Base-by-base conservation (phyloP, 2,329 filamentous ascomycete genomes). In the Aspergillus luchuensis region DNA sequence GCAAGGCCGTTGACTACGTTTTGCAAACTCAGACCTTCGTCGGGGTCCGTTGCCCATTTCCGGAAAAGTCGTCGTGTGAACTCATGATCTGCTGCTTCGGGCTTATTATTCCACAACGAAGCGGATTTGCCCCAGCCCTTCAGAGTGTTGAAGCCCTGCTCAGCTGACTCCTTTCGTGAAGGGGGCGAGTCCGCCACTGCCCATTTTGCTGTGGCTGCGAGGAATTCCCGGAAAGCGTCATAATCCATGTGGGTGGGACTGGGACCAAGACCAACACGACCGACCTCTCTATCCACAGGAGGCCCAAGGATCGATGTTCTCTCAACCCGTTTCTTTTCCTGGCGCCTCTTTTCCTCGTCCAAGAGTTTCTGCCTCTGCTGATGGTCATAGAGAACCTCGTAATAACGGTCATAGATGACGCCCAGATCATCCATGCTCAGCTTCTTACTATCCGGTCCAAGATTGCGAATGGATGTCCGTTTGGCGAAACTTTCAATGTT, bases 401-500 rank as follows among this genome's bases (percentile, higher is more conserved):
- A 98, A 77, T 98, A 99, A 45, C 91, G 87, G 76, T 99, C 95
- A 71, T 99, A 99, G 21, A 98, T 81, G 43, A 91, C 90, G 30
- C 92, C 91, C 4, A 99, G 84, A 72, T 99, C 95, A 53, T 94
- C 92, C 6, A 89, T 82, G 70, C 87, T 91, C 36, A 99, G 81
- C 56, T 93, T 86, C 79, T 98, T 99, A 81, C 93, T 97, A 68
- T 99, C 95, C 0, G 94, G 92, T 0, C 95, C 95, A 25, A 99
- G 85, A 70, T 99, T 99, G 38, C 95, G 86, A 63, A 99, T 96
- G 1, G 94, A 96, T 2, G 95, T 99, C 66, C 95, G 87, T 80
- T 98, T 99, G 56, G 95, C 92, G 72, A 99, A 99, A 69, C 87
- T 97, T 79, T 98, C 95, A 71, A 99, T 98, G 66, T 93, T 97